Percentiles rank a stretch among this genome's conserved stretches.
Conservation (phyloP, 2,329 filamentous ascomycete genomes). For the Neodidymelliopsis sp. region DNA sequence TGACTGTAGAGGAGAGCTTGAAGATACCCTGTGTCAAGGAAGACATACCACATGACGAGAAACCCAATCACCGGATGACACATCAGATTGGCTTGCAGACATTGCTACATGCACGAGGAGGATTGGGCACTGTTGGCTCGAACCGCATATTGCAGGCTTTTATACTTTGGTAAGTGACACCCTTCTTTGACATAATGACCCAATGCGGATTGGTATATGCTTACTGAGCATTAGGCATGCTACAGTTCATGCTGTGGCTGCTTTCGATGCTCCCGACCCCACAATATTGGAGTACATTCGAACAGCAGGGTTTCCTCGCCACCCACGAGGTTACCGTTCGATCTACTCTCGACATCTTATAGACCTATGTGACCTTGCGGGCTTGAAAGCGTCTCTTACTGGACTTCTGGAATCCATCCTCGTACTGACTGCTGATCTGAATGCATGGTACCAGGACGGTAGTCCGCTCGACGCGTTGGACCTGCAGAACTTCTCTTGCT, state of each 20-base stretch:
- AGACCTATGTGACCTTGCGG: slow-evolving; percentile 39
- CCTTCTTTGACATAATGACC: slow-evolving; percentile 17
- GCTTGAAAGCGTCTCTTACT: slow-evolving; percentile 38
- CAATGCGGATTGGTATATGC: slow-evolving; percentile 40
- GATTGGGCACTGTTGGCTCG: slow-evolving; percentile 41
- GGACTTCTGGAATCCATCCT: slow-evolving; percentile 39
- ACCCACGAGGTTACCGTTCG: slow-evolving; percentile 40
- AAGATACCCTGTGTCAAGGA: slow-evolving; percentile 32
- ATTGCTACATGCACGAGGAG: slow-evolving; percentile 48
- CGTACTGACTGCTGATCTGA: slow-evolving; percentile 46
- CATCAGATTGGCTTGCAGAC: slow-evolving; percentile 44
- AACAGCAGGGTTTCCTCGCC: slow-evolving; percentile 35
- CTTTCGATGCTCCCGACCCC: slow-evolving; percentile 43
- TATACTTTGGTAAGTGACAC: slow-evolving; percentile 49
- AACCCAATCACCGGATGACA: slow-evolving; percentile 42
- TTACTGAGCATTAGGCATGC: slow-evolving; percentile 52
- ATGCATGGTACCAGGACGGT: slow-evolving; percentile 42
- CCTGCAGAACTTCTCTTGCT: slow-evolving; percentile 48
- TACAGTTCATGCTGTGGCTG: slow-evolving; percentile 48
- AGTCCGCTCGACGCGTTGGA: slow-evolving; percentile 45
- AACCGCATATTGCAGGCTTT: slow-evolving; percentile 51
- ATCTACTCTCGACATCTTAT: slow-evolving; percentile 41
- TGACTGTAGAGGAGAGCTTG: slow-evolving; percentile 47
- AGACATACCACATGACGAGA: slow-evolving; percentile 32
- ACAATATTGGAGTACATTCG: slow-evolving; percentile 41